These are phyloP conservation scores for Perkinsus marinus DNA, from an alignment of 169 alveolate genomes.

Conservation along the genomic window DNA sequence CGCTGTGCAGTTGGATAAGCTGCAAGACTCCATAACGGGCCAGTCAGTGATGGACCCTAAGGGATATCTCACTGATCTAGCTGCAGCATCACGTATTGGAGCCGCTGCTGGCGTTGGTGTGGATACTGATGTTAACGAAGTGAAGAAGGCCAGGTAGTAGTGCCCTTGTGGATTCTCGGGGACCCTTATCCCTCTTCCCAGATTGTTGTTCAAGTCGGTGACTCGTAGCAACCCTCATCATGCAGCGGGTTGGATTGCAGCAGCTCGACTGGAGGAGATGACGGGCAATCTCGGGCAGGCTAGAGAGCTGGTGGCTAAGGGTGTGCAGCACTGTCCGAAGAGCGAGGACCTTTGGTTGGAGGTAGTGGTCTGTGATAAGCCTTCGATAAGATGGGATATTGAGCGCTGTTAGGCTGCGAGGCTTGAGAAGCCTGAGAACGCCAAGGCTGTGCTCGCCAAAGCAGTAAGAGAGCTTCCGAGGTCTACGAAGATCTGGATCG, in stretches of 20 bases:
- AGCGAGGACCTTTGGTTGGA: slow-evolving; percentile 98
- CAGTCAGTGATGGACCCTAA: slow-evolving; percentile 87
- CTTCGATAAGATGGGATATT: too few species aligned
- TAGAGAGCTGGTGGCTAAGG: slow-evolving; percentile 48
- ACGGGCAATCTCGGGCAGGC: slow-evolving; percentile 43
- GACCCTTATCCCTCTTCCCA: neutral
- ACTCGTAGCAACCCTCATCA: slow-evolving; percentile 85
- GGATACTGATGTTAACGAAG: neutral
- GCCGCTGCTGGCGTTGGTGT: neutral
- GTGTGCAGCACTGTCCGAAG: slow-evolving; percentile 81
- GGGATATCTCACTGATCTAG: slow-evolving; percentile 81
- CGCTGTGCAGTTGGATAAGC: slow-evolving; percentile 76
- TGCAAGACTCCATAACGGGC: slow-evolving; percentile 78
- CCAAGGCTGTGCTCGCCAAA: slow-evolving; percentile 80
- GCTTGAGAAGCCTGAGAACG: slow-evolving; percentile 82
- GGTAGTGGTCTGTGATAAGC: neutral
- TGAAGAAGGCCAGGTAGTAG: neutral
- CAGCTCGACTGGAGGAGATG: slow-evolving; percentile 94
- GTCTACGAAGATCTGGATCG: slow-evolving; percentile 84
- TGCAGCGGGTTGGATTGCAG: slow-evolving; percentile 97
- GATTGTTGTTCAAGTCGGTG: slow-evolving; percentile 65
- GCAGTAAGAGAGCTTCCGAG: slow-evolving; percentile 63
- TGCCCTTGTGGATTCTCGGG: neutral
- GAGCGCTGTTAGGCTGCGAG: slow-evolving; percentile 66
- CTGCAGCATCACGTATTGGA: neutral